Evolutionary conservation across 1,139 yeast species (phyloP).

Genomic region (Saccharomycopsis phalli): DNA sequence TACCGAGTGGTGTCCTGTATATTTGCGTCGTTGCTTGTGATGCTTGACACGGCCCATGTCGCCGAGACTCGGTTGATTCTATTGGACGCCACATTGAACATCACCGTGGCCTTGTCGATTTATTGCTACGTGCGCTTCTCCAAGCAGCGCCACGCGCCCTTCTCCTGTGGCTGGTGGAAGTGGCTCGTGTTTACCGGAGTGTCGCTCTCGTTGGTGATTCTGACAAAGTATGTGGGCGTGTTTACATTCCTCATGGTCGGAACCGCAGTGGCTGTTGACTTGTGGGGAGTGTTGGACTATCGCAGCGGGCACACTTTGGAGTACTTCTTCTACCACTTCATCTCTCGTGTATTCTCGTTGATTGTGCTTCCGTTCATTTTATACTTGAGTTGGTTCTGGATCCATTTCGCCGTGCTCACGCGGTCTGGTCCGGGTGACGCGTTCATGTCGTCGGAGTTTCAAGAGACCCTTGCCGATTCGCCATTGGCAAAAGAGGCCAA

Average conservation of each 20-base stretch:
- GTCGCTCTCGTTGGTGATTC: slow-evolving; percentile 78
- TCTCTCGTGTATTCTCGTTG: slow-evolving; percentile 65
- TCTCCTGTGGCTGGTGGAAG: slow-evolving; percentile 67
- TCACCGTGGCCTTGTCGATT: slow-evolving; percentile 73
- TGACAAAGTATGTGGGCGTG: slow-evolving; percentile 93
- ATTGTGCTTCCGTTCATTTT: slow-evolving; percentile 73
- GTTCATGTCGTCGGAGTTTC: slow-evolving; percentile 90
- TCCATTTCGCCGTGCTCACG: slow-evolving; percentile 73
- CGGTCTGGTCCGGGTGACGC: slow-evolving; percentile 94
- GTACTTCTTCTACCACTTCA: slow-evolving; percentile 57
- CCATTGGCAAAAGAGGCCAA: slow-evolving; percentile 65
- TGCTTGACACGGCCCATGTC: slow-evolving; percentile 82
- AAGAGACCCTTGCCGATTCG: slow-evolving; percentile 81
- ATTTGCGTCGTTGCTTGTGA: slow-evolving; percentile 70
- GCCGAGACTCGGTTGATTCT: slow-evolving; percentile 84
- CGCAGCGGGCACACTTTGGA: slow-evolving; percentile 50
- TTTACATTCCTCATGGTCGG: slow-evolving; percentile 87
- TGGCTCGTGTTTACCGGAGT: slow-evolving; percentile 85
- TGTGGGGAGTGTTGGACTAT: slow-evolving; percentile 79
- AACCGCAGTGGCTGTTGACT: slow-evolving; percentile 70
- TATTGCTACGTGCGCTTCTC: slow-evolving; percentile 73
- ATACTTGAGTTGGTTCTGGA: slow-evolving; percentile 87
- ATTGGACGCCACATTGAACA: slow-evolving; percentile 80
- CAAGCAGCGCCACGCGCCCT: slow-evolving; percentile 61
- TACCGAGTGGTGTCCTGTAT: slow-evolving; percentile 73